phyloP scores from a whole-genome alignment of 1,139 yeast species.

The Pichia sp. region DNA sequence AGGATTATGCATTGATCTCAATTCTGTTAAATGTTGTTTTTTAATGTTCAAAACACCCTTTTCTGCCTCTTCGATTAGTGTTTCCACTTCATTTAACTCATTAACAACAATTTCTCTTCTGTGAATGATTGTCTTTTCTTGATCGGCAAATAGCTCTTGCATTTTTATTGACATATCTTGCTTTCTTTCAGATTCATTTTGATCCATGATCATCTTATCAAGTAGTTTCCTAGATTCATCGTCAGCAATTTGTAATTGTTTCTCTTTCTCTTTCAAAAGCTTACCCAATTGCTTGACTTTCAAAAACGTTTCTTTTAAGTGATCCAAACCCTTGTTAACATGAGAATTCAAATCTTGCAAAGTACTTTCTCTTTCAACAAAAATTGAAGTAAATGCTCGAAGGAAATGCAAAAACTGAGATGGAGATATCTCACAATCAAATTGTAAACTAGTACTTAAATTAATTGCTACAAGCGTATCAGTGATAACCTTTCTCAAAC shows the following conservation, averaged over 20 bases:
- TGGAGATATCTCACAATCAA: constrained; percentile 33
- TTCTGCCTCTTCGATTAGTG: constrained; percentile 79
- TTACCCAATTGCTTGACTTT: constrained; percentile 59
- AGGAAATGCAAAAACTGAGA: constrained; percentile 52
- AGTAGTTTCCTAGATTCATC: constrained; percentile 66
- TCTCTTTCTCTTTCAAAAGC: constrained; percentile 49
- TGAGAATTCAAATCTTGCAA: constrained; percentile 69
- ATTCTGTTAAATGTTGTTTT: constrained; percentile 85
- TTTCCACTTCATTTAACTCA: constrained; percentile 73
- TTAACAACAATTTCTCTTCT: constrained; percentile 51
- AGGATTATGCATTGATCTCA: constrained; percentile 85
- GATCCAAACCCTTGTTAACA: constrained; percentile 66
- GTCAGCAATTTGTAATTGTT: constrained; percentile 48
- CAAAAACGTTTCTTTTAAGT: constrained; percentile 69
- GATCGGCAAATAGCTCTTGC: constrained; percentile 61
- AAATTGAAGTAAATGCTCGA: constrained; percentile 41
- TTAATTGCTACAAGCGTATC: constrained; percentile 47
- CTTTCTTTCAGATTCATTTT: constrained; percentile 87
- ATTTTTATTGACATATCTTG: constrained; percentile 81
- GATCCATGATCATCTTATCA: constrained; percentile 75
- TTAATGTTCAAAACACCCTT: constrained; percentile 85
- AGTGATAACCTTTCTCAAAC: constrained; percentile 42
- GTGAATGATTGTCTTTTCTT: constrained; percentile 54
- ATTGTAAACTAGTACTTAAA: constrained; percentile 4
- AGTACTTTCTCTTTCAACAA: constrained; percentile 38